phyloP scores from a whole-genome alignment of 192 early-diverging fungal species.

The Backusella luteola region DNA sequence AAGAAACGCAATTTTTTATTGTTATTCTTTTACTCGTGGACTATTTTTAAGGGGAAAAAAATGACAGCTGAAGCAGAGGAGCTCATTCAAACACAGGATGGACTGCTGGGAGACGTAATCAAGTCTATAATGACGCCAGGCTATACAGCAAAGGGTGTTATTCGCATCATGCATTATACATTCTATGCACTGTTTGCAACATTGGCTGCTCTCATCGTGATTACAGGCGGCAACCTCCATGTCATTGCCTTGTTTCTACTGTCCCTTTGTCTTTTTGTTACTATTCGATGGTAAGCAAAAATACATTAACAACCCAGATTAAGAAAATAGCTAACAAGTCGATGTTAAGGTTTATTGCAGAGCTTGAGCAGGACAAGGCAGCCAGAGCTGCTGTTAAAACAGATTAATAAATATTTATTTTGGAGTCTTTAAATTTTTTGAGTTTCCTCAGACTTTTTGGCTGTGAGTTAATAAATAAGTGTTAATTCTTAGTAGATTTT shows the following conservation, averaged over 20 bases:
- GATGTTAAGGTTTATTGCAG: not conserved
- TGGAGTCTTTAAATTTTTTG: no score
- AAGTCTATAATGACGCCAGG: constrained; percentile 40
- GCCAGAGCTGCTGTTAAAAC: not conserved
- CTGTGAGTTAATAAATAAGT: no score
- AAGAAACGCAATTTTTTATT: not conserved
- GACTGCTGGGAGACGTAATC: constrained; percentile 25
- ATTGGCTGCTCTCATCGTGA: constrained; percentile 13
- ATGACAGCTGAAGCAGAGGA: not conserved
- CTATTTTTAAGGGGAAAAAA: not conserved
- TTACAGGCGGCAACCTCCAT: constrained; percentile 34
- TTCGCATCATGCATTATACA: constrained; percentile 31
- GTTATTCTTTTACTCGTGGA: not conserved
- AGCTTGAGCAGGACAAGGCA: not conserved
- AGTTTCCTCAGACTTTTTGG: no score
- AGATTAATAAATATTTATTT: not conserved
- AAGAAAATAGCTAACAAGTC: not conserved
- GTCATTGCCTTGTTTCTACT: constrained; percentile 35
- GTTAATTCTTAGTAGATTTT: no score
- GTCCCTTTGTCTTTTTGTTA: constrained; percentile 29
- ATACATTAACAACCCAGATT: no score
- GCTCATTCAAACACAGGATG: not conserved
- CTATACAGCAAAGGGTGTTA: constrained; percentile 34
- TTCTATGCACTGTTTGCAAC: constrained; percentile 40
- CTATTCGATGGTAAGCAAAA: constrained; percentile 28